Evolutionary conservation across 192 early-diverging fungal genomes (phyloP).

Genomic region (Gonapodya prolifera): DNA sequence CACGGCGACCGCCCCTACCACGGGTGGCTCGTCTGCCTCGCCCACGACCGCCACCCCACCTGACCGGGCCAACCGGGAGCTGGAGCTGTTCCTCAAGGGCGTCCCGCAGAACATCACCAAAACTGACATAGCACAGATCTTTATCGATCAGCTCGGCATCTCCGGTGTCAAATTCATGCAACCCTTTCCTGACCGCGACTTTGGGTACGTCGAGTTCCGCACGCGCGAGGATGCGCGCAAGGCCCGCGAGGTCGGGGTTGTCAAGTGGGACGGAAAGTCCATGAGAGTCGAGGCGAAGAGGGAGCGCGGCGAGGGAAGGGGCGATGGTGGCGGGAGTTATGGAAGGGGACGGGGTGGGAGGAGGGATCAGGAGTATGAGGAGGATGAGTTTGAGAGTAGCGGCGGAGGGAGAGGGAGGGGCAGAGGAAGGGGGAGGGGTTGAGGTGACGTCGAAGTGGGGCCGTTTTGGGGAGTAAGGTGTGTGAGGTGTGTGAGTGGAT

Average conservation of each 20-base stretch:
- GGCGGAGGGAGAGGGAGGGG: no score
- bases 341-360: no score
- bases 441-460: no score
- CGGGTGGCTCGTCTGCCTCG: not conserved
- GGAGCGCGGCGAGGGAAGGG: no score
- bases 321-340: no score
- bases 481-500: no score
- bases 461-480: no score
- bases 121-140: not conserved
- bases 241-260: not conserved
- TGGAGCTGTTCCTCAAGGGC: not conserved
- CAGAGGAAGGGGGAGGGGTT: no score
- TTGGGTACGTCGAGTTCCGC: not conserved
- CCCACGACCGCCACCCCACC: not conserved
- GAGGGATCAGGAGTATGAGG: no score
- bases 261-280: not conserved
- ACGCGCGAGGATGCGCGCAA: not conserved
- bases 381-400: no score
- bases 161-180: not conserved
- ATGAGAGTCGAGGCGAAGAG: not conserved
- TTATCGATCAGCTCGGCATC: not conserved
- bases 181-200: not conserved
- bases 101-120: not conserved
- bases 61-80: not conserved
- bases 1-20: not conserved